Evolutionary conservation across 371 early-diverging fungal genomes (phyloP).

Genomic region (Lichtheimia ramosa): DNA sequence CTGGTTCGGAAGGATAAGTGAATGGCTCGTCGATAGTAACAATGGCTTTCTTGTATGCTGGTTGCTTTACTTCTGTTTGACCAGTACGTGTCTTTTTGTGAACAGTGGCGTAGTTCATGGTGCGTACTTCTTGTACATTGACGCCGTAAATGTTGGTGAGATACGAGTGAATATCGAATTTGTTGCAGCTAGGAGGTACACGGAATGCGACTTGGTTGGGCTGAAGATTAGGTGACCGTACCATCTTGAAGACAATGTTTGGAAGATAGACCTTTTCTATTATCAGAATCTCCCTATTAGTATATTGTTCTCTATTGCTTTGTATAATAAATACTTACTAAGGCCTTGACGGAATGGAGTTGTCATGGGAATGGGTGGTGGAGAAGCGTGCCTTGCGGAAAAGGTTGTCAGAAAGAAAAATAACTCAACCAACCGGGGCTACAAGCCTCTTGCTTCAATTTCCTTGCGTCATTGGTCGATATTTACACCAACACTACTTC

Average conservation of each 20-base stretch:
- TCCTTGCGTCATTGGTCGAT: too few species aligned
- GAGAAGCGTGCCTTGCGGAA: neutral
- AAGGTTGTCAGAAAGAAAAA: too few species aligned
- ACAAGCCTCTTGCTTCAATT: too few species aligned
- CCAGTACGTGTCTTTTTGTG: slow-evolving; percentile 56
- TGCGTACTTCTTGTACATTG: slow-evolving; percentile 85
- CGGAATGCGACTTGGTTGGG: slow-evolving; percentile 93
- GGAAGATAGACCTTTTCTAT: slow-evolving; percentile 86
- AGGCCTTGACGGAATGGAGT: slow-evolving; percentile 45
- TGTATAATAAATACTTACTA: slow-evolving; percentile 26
- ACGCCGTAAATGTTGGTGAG: slow-evolving; percentile 86
- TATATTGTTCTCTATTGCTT: neutral
- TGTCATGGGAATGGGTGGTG: slow-evolving; percentile 19
- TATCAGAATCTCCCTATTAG: neutral
- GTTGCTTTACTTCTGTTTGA: slow-evolving; percentile 36
- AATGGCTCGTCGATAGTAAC: slow-evolving; percentile 86
- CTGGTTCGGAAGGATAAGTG: slow-evolving; percentile 74
- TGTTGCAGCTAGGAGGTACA: slow-evolving; percentile 90
- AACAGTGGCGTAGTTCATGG: slow-evolving; percentile 75
- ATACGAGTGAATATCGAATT: slow-evolving; percentile 91
- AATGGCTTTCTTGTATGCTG: slow-evolving; percentile 89
- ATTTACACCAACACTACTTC: too few species aligned
- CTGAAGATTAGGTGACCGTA: slow-evolving; percentile 79
- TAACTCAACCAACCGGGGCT: too few species aligned
- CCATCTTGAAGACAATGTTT: slow-evolving; percentile 83